phyloP scores from a whole-genome alignment of 371 early-diverging fungal genomes.

The Rhizopus stolonifer region DNA sequence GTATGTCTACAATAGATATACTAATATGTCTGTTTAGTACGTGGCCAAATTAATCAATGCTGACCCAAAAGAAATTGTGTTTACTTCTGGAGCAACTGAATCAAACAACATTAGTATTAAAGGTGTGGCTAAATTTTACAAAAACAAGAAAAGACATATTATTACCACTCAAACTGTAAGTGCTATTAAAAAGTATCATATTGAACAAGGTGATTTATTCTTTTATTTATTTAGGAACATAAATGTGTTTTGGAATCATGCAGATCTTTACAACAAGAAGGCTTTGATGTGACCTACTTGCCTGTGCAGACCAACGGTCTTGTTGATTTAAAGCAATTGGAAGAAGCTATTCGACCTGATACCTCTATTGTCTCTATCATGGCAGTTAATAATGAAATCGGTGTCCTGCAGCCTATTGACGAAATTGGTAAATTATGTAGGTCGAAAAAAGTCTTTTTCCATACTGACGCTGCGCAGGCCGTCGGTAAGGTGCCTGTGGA shows the following conservation, averaged over 20 bases:
- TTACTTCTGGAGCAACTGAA: conserved; percentile 99
- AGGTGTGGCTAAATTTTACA: conserved; percentile 97
- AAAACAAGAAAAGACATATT: conserved; percentile 94
- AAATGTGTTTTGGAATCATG: conserved; percentile 99
- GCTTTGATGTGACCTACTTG: conserved; percentile 98
- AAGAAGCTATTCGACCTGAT: conserved; percentile 88
- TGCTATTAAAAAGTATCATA: neutral
- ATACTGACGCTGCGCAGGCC: conserved; percentile 99
- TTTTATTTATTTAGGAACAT: conserved; percentile 81
- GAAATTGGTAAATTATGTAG: conserved; percentile 94
- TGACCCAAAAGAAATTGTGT: conserved; percentile 98
- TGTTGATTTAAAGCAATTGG: conserved; percentile 77
- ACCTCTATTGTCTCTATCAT: conserved; percentile 96
- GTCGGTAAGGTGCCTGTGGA: conserved; percentile 97
- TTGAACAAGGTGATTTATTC: neutral
- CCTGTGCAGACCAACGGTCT: conserved; percentile 90
- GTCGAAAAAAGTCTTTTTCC: conserved; percentile 89
- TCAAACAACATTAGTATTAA: conserved; percentile 97
- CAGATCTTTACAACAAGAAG: conserved; percentile 95
- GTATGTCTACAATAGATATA: neutral
- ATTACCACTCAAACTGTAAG: conserved; percentile 95
- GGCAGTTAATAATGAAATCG: conserved; percentile 99
- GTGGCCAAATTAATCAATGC: conserved; percentile 93
- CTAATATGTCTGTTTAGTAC: conserved; percentile 53
- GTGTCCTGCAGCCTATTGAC: conserved; percentile 95